Evolutionary conservation across 495 filamentous ascomycete genomes (phyloP).

Genomic region (Tetracladium setigerum): DNA sequence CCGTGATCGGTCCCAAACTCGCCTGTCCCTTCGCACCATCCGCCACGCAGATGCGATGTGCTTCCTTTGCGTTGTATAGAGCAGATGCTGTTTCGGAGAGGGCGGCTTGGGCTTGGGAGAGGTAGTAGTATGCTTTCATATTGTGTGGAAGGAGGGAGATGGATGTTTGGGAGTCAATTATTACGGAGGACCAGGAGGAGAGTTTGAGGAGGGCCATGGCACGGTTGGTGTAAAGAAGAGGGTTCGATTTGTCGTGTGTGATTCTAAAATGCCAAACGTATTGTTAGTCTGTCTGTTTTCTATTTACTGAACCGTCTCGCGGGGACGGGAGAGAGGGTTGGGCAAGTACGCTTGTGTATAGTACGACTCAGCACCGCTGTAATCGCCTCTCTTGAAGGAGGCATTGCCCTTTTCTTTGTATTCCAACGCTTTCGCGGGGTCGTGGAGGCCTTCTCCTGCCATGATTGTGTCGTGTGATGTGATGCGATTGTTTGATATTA

Average conservation of each 20-base stretch:
- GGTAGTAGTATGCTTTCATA: conserved; percentile 79
- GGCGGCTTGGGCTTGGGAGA: conserved; percentile 74
- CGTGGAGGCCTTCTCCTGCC: conserved; percentile 9
- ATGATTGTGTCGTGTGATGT: conserved; percentile 3
- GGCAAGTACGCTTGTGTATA: conserved; percentile 74
- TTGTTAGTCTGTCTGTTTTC: background rate
- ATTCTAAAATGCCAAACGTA: conserved; percentile 28
- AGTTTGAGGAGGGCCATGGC: conserved; percentile 76
- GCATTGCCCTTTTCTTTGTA: conserved; percentile 55
- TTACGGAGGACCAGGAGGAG: conserved; percentile 59
- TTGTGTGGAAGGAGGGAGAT: conserved; percentile 58
- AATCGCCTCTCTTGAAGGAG: conserved; percentile 54
- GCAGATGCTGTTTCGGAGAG: conserved; percentile 71
- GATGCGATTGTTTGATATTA: too few species aligned
- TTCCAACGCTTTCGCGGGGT: conserved; percentile 14
- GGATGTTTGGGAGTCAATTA: conserved; percentile 68
- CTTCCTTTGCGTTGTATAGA: conserved; percentile 58
- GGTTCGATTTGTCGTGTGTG: conserved; percentile 51
- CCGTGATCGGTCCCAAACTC: conserved; percentile 57
- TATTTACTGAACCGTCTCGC: background rate
- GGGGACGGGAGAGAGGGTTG: background rate
- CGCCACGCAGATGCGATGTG: conserved; percentile 63
- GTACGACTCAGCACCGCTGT: conserved; percentile 59
- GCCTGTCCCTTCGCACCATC: conserved; percentile 35
- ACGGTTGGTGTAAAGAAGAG: conserved; percentile 75